Conservation (phyloP, 2,329 filamentous ascomycete genomes). For the Hypoxylon sp. region DNA sequence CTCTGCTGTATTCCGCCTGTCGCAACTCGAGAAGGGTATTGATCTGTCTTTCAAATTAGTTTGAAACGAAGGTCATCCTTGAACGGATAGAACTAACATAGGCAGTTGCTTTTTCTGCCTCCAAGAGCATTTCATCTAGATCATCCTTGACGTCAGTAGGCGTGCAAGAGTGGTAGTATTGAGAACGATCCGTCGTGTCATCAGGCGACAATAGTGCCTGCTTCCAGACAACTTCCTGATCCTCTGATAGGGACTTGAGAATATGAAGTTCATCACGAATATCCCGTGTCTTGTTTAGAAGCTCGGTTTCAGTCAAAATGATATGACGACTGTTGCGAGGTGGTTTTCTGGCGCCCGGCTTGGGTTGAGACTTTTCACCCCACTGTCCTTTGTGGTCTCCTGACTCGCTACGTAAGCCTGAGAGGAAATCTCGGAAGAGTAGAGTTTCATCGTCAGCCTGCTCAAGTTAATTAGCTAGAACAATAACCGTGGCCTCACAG, state of each 20-base stretch:
- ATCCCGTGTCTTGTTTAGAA: constrained; percentile 27
- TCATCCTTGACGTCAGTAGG: constrained; percentile 27
- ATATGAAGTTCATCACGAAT: constrained; percentile 36
- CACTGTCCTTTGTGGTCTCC: not conserved
- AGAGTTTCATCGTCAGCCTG: constrained; percentile 27
- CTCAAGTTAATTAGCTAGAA: constrained; percentile 13
- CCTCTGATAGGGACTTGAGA: constrained; percentile 31
- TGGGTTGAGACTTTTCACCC: too few relatives aligned
- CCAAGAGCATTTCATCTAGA: constrained; percentile 22
- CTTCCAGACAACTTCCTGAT: constrained; percentile 36
- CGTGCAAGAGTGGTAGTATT: constrained; percentile 22
- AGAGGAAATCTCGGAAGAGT: constrained; percentile 28
- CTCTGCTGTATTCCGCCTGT: too few relatives aligned
- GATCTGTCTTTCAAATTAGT: too few relatives aligned
- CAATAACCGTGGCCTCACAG: not conserved
- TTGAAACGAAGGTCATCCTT: too few relatives aligned
- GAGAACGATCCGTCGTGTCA: not conserved
- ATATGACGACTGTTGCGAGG: constrained; percentile 19
- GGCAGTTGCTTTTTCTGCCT: constrained; percentile 8
- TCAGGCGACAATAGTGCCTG: constrained; percentile 24
- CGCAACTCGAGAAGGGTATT: too few relatives aligned
- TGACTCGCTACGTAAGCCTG: constrained; percentile 7
- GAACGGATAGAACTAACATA: constrained; percentile 16
- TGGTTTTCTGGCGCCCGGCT: too few relatives aligned
- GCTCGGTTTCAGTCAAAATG: constrained; percentile 31